Evolutionary conservation across 495 filamentous ascomycete genomes (phyloP).

Genomic region (Penicillium argentinense): DNA sequence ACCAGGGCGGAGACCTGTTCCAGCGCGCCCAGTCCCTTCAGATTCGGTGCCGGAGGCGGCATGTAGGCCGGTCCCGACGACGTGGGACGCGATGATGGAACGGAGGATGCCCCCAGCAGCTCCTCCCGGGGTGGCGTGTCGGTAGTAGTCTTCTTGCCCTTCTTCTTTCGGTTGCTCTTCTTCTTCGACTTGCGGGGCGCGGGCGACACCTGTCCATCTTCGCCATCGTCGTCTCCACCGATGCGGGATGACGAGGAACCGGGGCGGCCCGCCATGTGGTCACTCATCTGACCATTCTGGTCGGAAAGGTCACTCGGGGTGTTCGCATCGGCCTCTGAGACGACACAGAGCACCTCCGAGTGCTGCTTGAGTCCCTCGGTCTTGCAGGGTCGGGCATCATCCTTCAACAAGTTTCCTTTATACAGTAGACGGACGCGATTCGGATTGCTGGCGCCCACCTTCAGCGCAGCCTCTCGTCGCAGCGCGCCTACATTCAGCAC

Average conservation of each 20-base stretch:
- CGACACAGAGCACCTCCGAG: conserved; percentile 69
- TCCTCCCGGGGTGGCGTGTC: conserved; percentile 10
- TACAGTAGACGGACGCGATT: conserved; percentile 72
- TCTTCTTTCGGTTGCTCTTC: conserved; percentile 40
- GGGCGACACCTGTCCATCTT: conserved; percentile 13
- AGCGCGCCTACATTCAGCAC: conserved; percentile 67
- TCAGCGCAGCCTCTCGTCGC: conserved; percentile 60
- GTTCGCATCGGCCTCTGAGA: conserved; percentile 54
- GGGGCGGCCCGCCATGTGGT: conserved; percentile 13
- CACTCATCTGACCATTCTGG: conserved; percentile 31
- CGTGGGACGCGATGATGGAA: conserved; percentile 18
- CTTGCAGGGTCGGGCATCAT: conserved; percentile 61
- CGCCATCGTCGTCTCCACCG: conserved; percentile 35
- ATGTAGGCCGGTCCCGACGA: conserved; percentile 21
- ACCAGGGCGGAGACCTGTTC: conserved; percentile 74
- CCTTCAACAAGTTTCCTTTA: conserved; percentile 75
- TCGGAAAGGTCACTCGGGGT: conserved; percentile 49
- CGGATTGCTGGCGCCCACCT: conserved; percentile 60
- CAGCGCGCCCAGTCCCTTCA: conserved; percentile 46
- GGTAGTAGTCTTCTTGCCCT: conserved; percentile 39
- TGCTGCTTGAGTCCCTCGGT: conserved; percentile 79
- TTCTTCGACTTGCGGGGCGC: conserved; percentile 35
- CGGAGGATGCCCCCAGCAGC: conserved; percentile 14
- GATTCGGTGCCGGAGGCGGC: conserved; percentile 39
- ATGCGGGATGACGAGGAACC: conserved; percentile 17